A percentile compares a stretch with the other conserved stretches of the same genome.
phyloP scores from a whole-genome alignment of 176 grass and related monocot genomes.

The Carex pumila region DNA sequence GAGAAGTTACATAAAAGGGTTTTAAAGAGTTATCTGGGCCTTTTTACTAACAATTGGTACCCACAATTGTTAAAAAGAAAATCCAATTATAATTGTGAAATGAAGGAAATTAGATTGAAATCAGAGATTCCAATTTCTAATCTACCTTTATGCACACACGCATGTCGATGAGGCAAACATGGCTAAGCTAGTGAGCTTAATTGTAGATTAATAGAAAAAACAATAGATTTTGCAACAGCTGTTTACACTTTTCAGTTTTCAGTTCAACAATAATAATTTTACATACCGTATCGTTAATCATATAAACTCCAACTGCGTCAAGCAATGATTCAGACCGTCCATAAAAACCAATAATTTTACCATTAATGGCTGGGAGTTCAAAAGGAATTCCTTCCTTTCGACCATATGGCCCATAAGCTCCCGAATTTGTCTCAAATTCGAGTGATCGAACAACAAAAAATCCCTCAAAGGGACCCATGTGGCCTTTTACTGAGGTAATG shows the following conservation, averaged over 20 bases:
- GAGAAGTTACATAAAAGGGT: too few relatives aligned
- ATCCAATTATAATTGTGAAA: too few relatives aligned
- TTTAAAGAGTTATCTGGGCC: too few relatives aligned
- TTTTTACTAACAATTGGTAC: too few relatives aligned
- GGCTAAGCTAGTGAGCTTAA: neutral
- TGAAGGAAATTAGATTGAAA: too few relatives aligned
- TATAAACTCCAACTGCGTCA: constrained; percentile 37
- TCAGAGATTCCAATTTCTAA: too few relatives aligned
- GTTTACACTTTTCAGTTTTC: neutral
- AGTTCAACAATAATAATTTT: neutral
- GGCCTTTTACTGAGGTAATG: constrained; percentile 25
- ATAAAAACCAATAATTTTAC: constrained; percentile 45
- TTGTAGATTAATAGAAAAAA: neutral
- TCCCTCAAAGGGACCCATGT: neutral
- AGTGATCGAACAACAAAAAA: constrained; percentile 26
- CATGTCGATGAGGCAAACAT: neutral
- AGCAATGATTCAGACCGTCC: constrained; percentile 30
- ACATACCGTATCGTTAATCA: neutral
- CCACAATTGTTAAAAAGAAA: too few relatives aligned
- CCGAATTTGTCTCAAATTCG: constrained; percentile 21
- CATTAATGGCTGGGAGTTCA: constrained; percentile 17
- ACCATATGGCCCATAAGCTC: constrained; percentile 38
- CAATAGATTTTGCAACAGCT: neutral
- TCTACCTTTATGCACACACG: too few relatives aligned
- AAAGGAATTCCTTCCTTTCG: constrained; percentile 28